A percentile compares a stretch with the other conserved stretches of the same genome.
These are phyloP conservation scores for Aphanomyces euteiches DNA, from an alignment of 352 stramenopile genomes.

Conservation along the genomic window DNA sequence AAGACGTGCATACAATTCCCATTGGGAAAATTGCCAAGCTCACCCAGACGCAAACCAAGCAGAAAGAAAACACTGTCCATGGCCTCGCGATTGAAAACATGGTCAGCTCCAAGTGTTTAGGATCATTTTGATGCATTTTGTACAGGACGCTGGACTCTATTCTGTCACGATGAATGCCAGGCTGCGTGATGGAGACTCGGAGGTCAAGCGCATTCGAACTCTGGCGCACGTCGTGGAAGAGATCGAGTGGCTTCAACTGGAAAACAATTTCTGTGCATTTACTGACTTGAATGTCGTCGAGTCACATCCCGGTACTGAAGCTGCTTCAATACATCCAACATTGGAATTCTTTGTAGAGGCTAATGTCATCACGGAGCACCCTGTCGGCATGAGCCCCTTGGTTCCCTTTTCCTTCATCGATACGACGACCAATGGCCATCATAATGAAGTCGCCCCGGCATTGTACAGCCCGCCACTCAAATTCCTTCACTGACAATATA, in stretches of 20 bases:
- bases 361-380: conserved; percentile 4
- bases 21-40: conserved; percentile 77
- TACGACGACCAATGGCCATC: not conserved
- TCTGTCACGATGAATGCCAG: conserved; percentile 5
- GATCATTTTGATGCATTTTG: not conserved
- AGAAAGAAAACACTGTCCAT: conserved; percentile 71
- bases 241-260: conserved; percentile 78
- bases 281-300: conserved; percentile 51
- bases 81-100: conserved; percentile 79
- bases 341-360: not conserved
- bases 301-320: conserved; percentile 1
- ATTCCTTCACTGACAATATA: too few relatives aligned
- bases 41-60: conserved; percentile 72
- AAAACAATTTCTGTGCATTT: conserved; percentile 81
- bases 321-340: too few relatives aligned
- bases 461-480: not conserved
- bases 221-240: conserved; percentile 73
- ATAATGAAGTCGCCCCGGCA: not conserved
- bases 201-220: conserved; percentile 75
- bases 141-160: conserved; percentile 19
- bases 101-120: conserved; percentile 31
- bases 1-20: conserved; percentile 78
- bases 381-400: conserved; percentile 17
- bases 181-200: conserved; percentile 43
- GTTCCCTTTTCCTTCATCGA: not conserved